phyloP scores from a whole-genome alignment of 768 basidiomycete genomes.

The Lactarius tabidus region DNA sequence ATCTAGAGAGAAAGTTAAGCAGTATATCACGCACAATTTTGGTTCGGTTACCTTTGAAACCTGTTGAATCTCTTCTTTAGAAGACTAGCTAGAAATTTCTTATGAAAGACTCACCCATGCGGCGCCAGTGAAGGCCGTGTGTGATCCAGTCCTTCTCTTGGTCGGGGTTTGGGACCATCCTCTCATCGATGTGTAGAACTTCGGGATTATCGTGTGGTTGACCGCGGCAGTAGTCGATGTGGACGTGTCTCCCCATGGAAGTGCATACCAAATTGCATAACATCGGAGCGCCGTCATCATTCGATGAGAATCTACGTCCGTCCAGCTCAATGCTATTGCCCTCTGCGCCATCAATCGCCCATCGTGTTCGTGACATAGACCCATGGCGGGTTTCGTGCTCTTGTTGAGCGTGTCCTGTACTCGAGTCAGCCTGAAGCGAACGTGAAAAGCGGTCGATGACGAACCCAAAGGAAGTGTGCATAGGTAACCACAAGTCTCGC shows the following conservation, averaged over 20 bases:
- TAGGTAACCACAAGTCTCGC: constrained; percentile 53
- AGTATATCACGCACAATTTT: not conserved
- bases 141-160: constrained; percentile 51
- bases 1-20: constrained; percentile 34
- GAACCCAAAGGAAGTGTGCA: constrained; percentile 54
- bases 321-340: constrained; percentile 49
- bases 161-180: constrained; percentile 44
- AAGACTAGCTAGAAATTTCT: constrained; percentile 10
- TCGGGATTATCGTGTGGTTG: constrained; percentile 42
- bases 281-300: constrained; percentile 59
- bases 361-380: constrained; percentile 55
- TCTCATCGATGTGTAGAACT: constrained; percentile 42
- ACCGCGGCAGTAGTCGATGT: constrained; percentile 54
- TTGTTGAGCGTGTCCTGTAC: constrained; percentile 51
- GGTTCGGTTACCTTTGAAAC: constrained; percentile 46
- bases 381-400: constrained; percentile 63
- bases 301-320: constrained; percentile 50
- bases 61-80: constrained; percentile 29
- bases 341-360: constrained; percentile 54
- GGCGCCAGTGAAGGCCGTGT: constrained; percentile 53
- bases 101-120: constrained; percentile 43
- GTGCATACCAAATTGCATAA: constrained; percentile 60
- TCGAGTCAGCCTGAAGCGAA: not conserved
- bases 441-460: not conserved
- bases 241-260: constrained; percentile 52